Conservation (phyloP, 106 monocot species). For the Dioscorea dumetorum region DNA sequence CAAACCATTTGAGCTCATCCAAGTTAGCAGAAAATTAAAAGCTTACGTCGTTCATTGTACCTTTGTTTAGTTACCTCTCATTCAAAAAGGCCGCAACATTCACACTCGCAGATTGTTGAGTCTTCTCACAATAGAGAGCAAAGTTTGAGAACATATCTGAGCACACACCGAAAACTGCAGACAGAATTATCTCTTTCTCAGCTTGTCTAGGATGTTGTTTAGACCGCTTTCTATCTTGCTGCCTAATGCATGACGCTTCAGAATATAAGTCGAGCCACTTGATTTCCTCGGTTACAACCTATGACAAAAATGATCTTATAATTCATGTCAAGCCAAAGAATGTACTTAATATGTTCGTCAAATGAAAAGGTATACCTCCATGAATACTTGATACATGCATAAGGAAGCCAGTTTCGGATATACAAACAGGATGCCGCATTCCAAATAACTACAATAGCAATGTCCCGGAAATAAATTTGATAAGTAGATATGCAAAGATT, state of each 20-base stretch:
- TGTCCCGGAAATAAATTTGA: neutral
- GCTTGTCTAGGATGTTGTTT: conserved; percentile 14
- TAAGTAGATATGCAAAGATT: too few relatives aligned
- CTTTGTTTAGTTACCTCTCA: conserved; percentile 4
- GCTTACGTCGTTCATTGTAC: neutral
- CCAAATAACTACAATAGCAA: conserved; percentile 12
- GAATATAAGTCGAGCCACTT: conserved; percentile 19
- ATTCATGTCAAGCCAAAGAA: neutral
- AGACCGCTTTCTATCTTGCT: conserved; percentile 12
- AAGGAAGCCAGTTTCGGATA: conserved; percentile 16
- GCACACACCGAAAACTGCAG: conserved; percentile 17
- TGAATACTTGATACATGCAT: conserved; percentile 16
- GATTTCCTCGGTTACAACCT: conserved; percentile 21
- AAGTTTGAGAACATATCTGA: conserved; percentile 18
- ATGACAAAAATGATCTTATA: conserved; percentile 1
- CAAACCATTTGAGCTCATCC: conserved; percentile 2
- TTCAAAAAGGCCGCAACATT: conserved; percentile 6
- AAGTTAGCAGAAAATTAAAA: neutral
- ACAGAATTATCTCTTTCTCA: conserved; percentile 23
- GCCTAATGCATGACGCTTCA: conserved; percentile 1
- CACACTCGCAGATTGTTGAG: conserved; percentile 6
- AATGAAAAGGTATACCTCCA: conserved; percentile 14
- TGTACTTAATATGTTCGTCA: neutral
- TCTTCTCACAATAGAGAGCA: conserved; percentile 5
- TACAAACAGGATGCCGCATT: conserved; percentile 19